Evolutionary conservation across 2,329 filamentous ascomycete genomes (phyloP).

Genomic region (Aspergillus ibericus): DNA sequence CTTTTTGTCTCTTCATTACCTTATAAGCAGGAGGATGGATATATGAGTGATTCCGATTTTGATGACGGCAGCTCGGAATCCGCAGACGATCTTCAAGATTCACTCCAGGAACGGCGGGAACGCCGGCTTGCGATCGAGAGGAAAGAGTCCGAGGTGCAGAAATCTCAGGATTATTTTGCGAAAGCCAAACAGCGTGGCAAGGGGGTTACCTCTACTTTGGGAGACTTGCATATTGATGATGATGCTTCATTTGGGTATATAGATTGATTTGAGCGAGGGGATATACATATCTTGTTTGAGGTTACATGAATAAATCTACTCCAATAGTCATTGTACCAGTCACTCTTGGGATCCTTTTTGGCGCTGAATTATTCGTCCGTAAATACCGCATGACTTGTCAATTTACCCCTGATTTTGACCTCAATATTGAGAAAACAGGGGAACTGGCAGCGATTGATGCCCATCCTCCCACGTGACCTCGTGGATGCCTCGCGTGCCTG

Average conservation of each 20-base stretch:
- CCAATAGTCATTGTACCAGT: too few species aligned
- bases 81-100: slow-evolving; percentile 24
- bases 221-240: slow-evolving; percentile 32
- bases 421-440: neutral
- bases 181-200: slow-evolving; percentile 34
- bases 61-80: slow-evolving; percentile 17
- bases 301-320: too few species aligned
- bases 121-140: slow-evolving; percentile 36
- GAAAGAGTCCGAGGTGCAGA: slow-evolving; percentile 32
- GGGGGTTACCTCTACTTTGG: slow-evolving; percentile 31
- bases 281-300: neutral
- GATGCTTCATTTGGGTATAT: slow-evolving; percentile 10
- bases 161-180: slow-evolving; percentile 35
- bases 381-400: neutral
- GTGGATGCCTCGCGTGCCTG: slow-evolving; percentile 28
- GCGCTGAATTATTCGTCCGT: neutral
- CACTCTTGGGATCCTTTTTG: too few species aligned
- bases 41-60: slow-evolving; percentile 1
- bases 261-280: neutral
- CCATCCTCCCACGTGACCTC: slow-evolving; percentile 29
- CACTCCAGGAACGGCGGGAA: slow-evolving; percentile 33
- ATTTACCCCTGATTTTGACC: neutral
- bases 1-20: slow-evolving; percentile 47
- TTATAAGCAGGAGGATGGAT: slow-evolving; percentile 17
- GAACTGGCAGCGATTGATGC: neutral